Evolutionary conservation across 2,329 filamentous ascomycete species (phyloP).

Genomic region (Penicillium capsulatum): DNA sequence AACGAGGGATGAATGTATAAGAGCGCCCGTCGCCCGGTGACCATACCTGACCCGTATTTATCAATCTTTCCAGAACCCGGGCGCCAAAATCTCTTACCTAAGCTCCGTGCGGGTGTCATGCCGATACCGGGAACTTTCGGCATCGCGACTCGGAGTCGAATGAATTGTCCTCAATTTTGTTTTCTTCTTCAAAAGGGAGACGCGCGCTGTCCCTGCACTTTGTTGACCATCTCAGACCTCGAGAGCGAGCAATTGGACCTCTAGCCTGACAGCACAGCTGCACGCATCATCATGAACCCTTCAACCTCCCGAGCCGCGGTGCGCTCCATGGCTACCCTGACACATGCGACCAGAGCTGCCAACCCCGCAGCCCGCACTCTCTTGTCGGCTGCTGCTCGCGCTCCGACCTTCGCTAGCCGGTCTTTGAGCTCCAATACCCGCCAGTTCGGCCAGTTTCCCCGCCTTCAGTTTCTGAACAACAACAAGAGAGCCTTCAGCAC

Average conservation of each 20-base stretch:
- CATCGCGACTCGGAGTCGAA: constrained; percentile 12
- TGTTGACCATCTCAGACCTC: constrained; percentile 7
- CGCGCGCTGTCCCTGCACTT: constrained; percentile 2
- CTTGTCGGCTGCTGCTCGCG: constrained; percentile 27
- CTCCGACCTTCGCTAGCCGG: constrained; percentile 27
- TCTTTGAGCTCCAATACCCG: constrained; percentile 32
- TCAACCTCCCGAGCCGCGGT: constrained; percentile 36
- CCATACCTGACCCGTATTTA: constrained; percentile 10
- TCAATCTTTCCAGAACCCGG: constrained; percentile 5
- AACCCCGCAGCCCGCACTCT: constrained; percentile 34
- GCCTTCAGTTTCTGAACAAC: constrained; percentile 34
- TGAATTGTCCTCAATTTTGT: constrained; percentile 10
- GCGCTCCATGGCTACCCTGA: constrained; percentile 35
- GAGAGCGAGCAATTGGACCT: constrained; percentile 13
- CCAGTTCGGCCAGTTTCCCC: constrained; percentile 31
- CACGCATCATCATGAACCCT: constrained; percentile 30
- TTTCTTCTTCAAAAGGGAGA: constrained; percentile 13
- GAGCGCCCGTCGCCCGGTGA: constrained; percentile 2
- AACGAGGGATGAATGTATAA: constrained; percentile 13
- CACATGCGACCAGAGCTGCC: constrained; percentile 34
- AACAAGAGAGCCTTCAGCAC: constrained; percentile 37
- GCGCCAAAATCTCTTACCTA: not conserved
- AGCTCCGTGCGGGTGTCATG: constrained; percentile 8
- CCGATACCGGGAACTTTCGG: constrained; percentile 30
- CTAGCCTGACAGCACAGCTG: constrained; percentile 8